Percentiles rank a stretch among this genome's conserved stretches.
Evolutionary conservation across 2,329 filamentous ascomycete species (phyloP).

Genomic region (Penicillium sp.): DNA sequence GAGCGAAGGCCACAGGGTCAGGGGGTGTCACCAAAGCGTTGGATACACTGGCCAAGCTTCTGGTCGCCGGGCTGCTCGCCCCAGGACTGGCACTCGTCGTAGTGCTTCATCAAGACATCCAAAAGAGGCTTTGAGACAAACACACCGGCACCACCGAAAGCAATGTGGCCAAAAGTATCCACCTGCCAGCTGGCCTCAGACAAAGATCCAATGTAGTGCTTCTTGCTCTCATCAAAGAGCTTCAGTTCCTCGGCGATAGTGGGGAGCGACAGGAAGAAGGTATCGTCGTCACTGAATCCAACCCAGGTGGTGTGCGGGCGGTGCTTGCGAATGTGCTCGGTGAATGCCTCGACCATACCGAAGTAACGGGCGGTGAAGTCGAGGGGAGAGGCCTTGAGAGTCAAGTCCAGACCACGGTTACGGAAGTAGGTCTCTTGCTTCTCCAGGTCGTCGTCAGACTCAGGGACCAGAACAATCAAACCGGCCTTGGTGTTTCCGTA

Average conservation of each 20-base stretch:
- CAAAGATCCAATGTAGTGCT: slow-evolving; percentile 46
- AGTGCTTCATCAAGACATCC: slow-evolving; percentile 38
- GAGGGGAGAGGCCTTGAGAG: slow-evolving; percentile 40
- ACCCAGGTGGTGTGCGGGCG: slow-evolving; percentile 45
- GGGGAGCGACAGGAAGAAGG: slow-evolving; percentile 44
- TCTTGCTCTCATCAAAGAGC: slow-evolving; percentile 41
- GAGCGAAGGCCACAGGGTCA: slow-evolving; percentile 45
- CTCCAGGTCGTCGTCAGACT: slow-evolving; percentile 41
- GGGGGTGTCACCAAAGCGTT: slow-evolving; percentile 40
- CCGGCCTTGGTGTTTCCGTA: slow-evolving; percentile 44
- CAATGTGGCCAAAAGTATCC: slow-evolving; percentile 46
- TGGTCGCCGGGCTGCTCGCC: slow-evolving; percentile 47
- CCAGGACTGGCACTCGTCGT: slow-evolving; percentile 46
- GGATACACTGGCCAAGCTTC: slow-evolving; percentile 46
- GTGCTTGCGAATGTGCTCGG: slow-evolving; percentile 38
- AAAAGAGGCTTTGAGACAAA: slow-evolving; percentile 45
- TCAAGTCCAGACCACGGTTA: slow-evolving; percentile 43
- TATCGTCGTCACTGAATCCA: slow-evolving; percentile 47
- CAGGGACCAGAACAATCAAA: slow-evolving; percentile 43
- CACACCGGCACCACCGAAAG: slow-evolving; percentile 47
- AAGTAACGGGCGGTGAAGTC: slow-evolving; percentile 47
- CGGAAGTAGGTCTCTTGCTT: slow-evolving; percentile 45
- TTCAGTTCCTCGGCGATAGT: slow-evolving; percentile 42
- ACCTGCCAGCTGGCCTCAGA: slow-evolving; percentile 48
- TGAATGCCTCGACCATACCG: slow-evolving; percentile 43